Evolutionary conservation across 208 protist genomes (phyloP).

Genomic region (Acanthamoeba quina): DNA sequence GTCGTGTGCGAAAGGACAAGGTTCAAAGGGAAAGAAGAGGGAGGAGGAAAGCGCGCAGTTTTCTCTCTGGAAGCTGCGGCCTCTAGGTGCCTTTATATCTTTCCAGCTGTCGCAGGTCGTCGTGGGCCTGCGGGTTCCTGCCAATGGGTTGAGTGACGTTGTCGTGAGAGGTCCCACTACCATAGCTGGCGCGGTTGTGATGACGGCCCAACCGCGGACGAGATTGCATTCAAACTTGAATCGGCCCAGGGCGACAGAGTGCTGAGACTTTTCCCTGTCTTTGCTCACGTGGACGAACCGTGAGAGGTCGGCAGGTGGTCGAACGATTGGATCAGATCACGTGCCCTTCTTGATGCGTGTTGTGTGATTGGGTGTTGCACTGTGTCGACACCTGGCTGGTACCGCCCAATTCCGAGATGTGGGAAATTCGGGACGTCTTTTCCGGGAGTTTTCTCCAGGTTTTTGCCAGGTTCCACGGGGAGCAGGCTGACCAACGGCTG

Average conservation of each 20-base stretch:
- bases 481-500: background rate
- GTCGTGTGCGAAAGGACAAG: no score
- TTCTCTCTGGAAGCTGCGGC: constrained; percentile 4
- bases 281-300: background rate
- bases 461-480: background rate
- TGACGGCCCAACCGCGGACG: background rate
- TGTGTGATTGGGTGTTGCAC: background rate
- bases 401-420: background rate
- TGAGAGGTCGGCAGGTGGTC: background rate
- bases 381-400: background rate
- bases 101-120: no score
- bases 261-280: constrained; percentile 49
- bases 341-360: background rate
- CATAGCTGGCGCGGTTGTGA: no score
- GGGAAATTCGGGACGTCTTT: background rate
- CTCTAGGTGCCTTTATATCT: background rate
- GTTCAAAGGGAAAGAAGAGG: background rate
- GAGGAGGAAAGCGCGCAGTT: constrained; percentile 30
- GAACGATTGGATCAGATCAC: background rate
- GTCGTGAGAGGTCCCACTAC: background rate
- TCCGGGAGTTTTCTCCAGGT: background rate
- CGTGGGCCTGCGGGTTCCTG: background rate
- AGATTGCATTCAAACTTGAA: constrained; percentile 42
- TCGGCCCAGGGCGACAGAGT: background rate
- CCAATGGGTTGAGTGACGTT: background rate